phyloP scores from a whole-genome alignment of 768 basidiomycete genomes.

The Podaxis sp. region DNA sequence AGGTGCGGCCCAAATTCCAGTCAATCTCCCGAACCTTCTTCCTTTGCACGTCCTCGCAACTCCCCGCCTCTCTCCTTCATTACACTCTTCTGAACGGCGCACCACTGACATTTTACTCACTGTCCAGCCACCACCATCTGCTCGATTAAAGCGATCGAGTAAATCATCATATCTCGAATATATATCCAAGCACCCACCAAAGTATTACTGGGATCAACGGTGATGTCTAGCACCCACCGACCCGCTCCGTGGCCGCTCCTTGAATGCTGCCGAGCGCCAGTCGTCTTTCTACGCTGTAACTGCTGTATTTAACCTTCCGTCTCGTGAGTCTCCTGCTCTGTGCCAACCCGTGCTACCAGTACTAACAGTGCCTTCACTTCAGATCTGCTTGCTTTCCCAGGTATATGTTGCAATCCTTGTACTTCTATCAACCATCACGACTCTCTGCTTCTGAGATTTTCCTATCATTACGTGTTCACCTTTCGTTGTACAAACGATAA shows the following conservation, averaged over 20 bases:
- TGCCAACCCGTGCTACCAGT: too few species aligned
- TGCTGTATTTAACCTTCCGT: neutral
- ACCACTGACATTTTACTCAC: neutral
- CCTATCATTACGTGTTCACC: neutral
- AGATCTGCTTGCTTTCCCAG: neutral
- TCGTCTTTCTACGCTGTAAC: neutral
- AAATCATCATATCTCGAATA: conserved; percentile 23
- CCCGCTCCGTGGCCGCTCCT: neutral
- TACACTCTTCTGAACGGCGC: neutral
- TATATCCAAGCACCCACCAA: conserved; percentile 24
- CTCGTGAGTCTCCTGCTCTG: neutral
- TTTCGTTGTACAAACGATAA: neutral
- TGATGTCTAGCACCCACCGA: conserved; percentile 1
- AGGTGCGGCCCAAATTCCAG: neutral
- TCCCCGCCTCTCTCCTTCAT: neutral
- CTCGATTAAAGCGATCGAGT: conserved; percentile 12
- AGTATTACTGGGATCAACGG: conserved; percentile 28
- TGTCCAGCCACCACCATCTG: conserved; percentile 4
- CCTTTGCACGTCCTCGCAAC: neutral
- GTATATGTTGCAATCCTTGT: conserved; percentile 1
- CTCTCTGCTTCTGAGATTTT: neutral
- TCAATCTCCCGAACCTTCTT: neutral
- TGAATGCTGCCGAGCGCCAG: too few species aligned
- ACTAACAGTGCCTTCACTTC: neutral
- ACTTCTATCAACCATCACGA: conserved; percentile 3